phyloP scores from a whole-genome alignment of 768 basidiomycete genomes.

The Macrolepiota dolichaula region DNA sequence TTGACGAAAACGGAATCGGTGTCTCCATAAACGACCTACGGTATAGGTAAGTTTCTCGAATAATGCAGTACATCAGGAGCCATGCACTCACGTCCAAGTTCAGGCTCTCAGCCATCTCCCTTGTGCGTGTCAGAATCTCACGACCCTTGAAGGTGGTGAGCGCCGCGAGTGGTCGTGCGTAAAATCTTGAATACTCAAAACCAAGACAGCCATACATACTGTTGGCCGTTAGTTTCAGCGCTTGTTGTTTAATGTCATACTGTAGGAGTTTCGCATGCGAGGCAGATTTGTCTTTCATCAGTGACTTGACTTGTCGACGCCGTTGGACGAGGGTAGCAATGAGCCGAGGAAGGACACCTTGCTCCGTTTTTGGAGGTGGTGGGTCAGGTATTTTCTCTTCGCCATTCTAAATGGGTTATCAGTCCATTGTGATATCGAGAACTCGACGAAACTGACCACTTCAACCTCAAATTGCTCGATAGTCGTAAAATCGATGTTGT shows the following conservation, averaged over 20 bases:
- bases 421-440: not conserved
- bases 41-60: not conserved
- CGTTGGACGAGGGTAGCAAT: conserved; percentile 95
- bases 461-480: conserved; percentile 71
- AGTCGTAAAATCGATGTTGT: conserved; percentile 98
- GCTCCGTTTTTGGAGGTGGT: conserved; percentile 62
- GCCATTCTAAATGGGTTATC: conserved; percentile 31
- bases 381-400: conserved; percentile 92
- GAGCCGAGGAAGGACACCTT: conserved; percentile 93
- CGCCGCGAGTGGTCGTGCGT: conserved; percentile 94
- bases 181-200: conserved; percentile 95
- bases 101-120: conserved; percentile 87
- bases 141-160: conserved; percentile 97
- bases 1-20: conserved; percentile 99
- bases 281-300: conserved; percentile 87
- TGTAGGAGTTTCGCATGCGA: conserved; percentile 77
- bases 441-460: conserved; percentile 33
- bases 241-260: conserved; percentile 98
- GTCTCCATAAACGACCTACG: conserved; percentile 97
- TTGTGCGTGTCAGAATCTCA: conserved; percentile 92
- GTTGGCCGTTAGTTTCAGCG: conserved; percentile 96
- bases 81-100: conserved; percentile 71
- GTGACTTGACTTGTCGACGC: conserved; percentile 82
- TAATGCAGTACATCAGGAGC: not conserved
- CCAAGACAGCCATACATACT: conserved; percentile 99